Evolutionary conservation across 1,284 basidiomycete genomes (phyloP), one percentile per base, ranked within the genome.

Genomic region (Cronartium quercuum): DNA sequence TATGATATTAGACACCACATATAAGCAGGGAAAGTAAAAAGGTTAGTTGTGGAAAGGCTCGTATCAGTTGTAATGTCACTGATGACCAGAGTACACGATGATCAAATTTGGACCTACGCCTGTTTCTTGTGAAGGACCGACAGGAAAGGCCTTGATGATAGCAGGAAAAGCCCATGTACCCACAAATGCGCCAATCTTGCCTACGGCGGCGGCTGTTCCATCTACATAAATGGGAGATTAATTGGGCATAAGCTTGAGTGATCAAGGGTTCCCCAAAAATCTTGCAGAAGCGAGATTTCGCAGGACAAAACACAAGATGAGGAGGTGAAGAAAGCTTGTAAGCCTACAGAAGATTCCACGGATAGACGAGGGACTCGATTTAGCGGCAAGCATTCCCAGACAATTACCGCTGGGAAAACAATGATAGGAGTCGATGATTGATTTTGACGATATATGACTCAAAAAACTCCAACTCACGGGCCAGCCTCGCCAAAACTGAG

Each of bases 101-200:
- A 62, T 15, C 41, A 29, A 29, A 29, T 29, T 29, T 29, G 29
- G n/a, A 58, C 61, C 60, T 1, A 68, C 66, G n/a, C 73, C 67
- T 35, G 73, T 73, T 37, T 68, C 67, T 61, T 69, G 62, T 10
- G 66, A 13, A n/a, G 67, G 58, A 34, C 67, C 75, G 1, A 60
- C 57, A 34, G 67, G 69, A 40, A 71, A 71, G 7, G 67, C 67
- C 63, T 71, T 63, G 34, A 71, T 69, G 51, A 69, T 18, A 21
- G 67, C 61, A 15, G 67, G 67, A 34, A 69, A 69, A 21, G 65
- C 85, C 87, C 88, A 91, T 63, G 88, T 90, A 47, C 91, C 90
- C 73, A 89, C 86, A 81, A 94, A 93, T 3, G 92, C 92, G 37
- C 91, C 91, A 60, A 92, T 80, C 82, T 96, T 97, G n/a, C 94